Evolutionary conservation across 2,329 filamentous ascomycete genomes (phyloP).

Genomic region (Fusarium robinianum): DNA sequence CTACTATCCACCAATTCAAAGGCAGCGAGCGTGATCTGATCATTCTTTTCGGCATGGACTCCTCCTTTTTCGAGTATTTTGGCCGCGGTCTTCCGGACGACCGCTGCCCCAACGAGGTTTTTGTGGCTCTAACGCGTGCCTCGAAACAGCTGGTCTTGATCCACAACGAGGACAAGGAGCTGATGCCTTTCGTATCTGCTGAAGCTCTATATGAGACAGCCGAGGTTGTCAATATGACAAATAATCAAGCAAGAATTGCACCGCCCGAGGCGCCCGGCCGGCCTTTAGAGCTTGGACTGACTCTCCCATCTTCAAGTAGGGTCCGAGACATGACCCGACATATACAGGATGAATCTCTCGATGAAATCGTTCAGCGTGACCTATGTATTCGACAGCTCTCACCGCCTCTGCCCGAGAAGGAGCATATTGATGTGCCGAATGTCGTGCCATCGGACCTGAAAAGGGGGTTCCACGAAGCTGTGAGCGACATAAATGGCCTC

Average conservation of each 20-base stretch:
- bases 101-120: slow-evolving; percentile 36
- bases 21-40: slow-evolving; percentile 39
- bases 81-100: slow-evolving; percentile 37
- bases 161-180: slow-evolving; percentile 15
- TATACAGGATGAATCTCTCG: slow-evolving; percentile 29
- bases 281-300: slow-evolving; percentile 17
- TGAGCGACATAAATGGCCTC: slow-evolving; percentile 39
- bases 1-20: slow-evolving; percentile 42
- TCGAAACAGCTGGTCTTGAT: slow-evolving; percentile 37
- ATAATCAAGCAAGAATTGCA: not conserved
- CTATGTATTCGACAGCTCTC: slow-evolving; percentile 20
- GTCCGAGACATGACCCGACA: slow-evolving; percentile 35
- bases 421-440: slow-evolving; percentile 25
- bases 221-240: slow-evolving; percentile 11
- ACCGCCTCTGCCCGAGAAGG: not conserved
- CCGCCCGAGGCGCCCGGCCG: slow-evolving; percentile 13
- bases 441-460: slow-evolving; percentile 21
- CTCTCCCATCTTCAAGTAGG: slow-evolving; percentile 5
- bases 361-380: slow-evolving; percentile 19
- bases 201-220: slow-evolving; percentile 24
- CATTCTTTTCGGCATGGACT: slow-evolving; percentile 35
- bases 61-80: slow-evolving; percentile 31
- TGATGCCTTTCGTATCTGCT: slow-evolving; percentile 35
- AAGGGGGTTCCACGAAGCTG: slow-evolving; percentile 28
- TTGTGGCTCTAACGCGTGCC: slow-evolving; percentile 40